phyloP scores from a whole-genome alignment of 441 rosid genomes.

The Capsella rubella region DNA sequence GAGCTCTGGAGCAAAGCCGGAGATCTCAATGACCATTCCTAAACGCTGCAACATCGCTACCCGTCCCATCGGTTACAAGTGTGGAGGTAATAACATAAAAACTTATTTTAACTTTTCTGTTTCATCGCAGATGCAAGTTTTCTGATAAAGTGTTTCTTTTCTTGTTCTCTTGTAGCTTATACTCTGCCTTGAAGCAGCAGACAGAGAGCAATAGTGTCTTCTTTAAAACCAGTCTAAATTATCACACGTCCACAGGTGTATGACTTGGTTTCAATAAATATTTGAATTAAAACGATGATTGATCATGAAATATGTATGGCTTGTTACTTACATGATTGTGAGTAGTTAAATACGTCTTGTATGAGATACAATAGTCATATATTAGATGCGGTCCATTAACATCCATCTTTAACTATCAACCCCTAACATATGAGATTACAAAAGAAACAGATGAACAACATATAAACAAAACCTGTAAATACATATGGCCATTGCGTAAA shows the following conservation, averaged over 20 bases:
- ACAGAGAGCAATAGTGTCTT: slow-evolving; percentile 24
- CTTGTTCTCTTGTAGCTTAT: slow-evolving; percentile 61
- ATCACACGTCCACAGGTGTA: slow-evolving; percentile 9
- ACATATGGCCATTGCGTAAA: slow-evolving; percentile 1
- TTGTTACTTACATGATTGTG: slow-evolving; percentile 28
- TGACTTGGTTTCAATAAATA: slow-evolving; percentile 29
- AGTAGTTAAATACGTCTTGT: slow-evolving; percentile 17
- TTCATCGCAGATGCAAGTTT: not conserved
- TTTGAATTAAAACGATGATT: slow-evolving; percentile 10
- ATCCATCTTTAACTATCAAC: slow-evolving; percentile 1
- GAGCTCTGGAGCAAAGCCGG: slow-evolving; percentile 73
- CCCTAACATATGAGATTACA: slow-evolving; percentile 22
- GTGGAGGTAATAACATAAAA: slow-evolving; percentile 63
- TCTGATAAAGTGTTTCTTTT: slow-evolving; percentile 7
- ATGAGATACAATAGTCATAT: slow-evolving; percentile 22
- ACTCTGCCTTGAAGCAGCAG: slow-evolving; percentile 63
- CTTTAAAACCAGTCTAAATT: slow-evolving; percentile 13
- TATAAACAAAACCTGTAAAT: slow-evolving; percentile 25
- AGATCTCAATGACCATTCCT: slow-evolving; percentile 83
- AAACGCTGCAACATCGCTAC: slow-evolving; percentile 78
- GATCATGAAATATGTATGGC: slow-evolving; percentile 17
- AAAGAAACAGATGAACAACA: not conserved
- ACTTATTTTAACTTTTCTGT: not conserved
- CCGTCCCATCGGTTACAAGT: slow-evolving; percentile 88
- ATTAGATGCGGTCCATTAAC: slow-evolving; percentile 15